Base-by-base conservation (phyloP, 306 rosid species). In the Acmispon strigosus region DNA sequence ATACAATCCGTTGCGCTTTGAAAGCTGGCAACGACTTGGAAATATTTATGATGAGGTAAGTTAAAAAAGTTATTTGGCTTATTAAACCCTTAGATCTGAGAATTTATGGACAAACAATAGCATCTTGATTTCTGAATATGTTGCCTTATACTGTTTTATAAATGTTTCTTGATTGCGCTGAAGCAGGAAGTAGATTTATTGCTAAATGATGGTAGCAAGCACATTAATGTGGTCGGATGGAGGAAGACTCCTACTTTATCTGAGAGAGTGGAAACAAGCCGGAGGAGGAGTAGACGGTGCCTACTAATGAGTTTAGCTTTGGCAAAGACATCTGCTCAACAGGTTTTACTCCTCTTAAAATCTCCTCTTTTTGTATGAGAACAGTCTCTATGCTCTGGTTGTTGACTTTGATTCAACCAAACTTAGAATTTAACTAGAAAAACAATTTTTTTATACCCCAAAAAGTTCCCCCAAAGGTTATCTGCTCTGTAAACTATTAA, bases 181-280 rank as follows among this genome's bases (percentile, higher is more conserved):
- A 73, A 41, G 76, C 86, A 94, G 98, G 98, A 94, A 85, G 98
- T 94, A 76, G 98, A 94, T 81, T 82, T 94, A 86, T 78, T 94
- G 75, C 88, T 94, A 56, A 94, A 94, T 83, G 98, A 94, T 82
- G 98, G 98, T 61, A 94, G 98, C 73, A 94, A 94, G 85, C 98
- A 94, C 80, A 81, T 94, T 65, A 94, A 89, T 69, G 98, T 94
- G 42, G 84, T 79, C 22, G 97, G 92, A 73, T 94, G 98, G 98
- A 86, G 97, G 87, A 89, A 94, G 88, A 85, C 63, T 78, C 84
- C 84, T 49, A 78, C 89, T 63, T 82, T 90, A 74, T 89, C 98
- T 19, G 88, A 76, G 76, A 85, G 98, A 83, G 98, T 94, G 50
- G 98, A 90, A 81, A 89, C 82, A 75, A 90, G 98, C 77, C 86